phyloP scores from a whole-genome alignment of 805 yeast species.

The Candida piceae region DNA sequence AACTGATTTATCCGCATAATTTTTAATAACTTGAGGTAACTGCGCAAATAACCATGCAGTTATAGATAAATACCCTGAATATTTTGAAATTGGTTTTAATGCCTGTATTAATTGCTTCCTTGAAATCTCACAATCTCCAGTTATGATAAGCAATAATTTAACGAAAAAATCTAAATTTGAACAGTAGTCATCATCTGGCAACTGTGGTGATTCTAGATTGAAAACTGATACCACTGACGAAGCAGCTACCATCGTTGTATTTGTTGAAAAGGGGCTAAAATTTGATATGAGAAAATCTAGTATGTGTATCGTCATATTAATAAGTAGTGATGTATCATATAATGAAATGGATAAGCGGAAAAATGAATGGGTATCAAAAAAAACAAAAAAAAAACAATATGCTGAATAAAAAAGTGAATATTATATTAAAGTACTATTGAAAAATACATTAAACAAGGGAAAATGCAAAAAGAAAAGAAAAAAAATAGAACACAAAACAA shows the following conservation, averaged over 20 bases:
- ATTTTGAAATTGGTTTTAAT: constrained; percentile 24
- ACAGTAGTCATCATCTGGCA: constrained; percentile 14
- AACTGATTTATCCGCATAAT: constrained; percentile 54
- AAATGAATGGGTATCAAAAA: not conserved
- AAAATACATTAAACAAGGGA: no score
- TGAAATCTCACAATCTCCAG: constrained; percentile 25
- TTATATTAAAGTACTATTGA: no score
- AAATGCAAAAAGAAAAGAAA: no score
- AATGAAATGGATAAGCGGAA: not conserved
- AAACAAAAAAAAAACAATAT: no score
- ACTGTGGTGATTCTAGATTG: no score
- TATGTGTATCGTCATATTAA: not conserved
- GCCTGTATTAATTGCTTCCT: no score
- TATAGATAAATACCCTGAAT: constrained; percentile 37
- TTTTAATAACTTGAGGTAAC: constrained; percentile 61
- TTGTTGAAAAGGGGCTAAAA: not conserved
- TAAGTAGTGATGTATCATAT: not conserved
- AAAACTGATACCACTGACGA: no score
- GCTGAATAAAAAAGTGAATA: no score
- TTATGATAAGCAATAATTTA: constrained; percentile 18
- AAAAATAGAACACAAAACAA: no score
- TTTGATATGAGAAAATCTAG: not conserved
- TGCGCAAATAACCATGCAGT: constrained; percentile 71
- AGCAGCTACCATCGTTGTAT: no score
- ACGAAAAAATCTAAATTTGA: constrained; percentile 18